Percentiles rank a stretch among this genome's conserved stretches.
Conservation (phyloP, 371 early-diverging fungal species). For the Rhizomucor pusillus region DNA sequence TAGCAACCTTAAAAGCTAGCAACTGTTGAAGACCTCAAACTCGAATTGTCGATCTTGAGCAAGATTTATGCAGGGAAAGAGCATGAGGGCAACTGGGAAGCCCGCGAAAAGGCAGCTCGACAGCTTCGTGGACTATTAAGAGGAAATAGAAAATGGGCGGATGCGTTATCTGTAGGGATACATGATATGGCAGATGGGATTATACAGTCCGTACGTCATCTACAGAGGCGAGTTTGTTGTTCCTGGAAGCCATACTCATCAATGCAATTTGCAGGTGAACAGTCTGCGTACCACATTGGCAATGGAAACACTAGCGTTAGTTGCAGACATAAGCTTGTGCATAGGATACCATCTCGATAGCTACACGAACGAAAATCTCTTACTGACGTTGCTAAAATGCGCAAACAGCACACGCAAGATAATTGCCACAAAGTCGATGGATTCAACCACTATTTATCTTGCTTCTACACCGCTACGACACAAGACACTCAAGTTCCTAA, state of each 20-base stretch:
- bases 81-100: constrained; percentile 11
- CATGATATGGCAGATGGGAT: neutral
- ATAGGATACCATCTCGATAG: constrained; percentile 17
- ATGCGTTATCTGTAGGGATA: neutral
- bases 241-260: neutral
- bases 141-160: neutral
- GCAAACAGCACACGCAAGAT: constrained; percentile 23
- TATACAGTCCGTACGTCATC: neutral
- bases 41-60: constrained; percentile 1
- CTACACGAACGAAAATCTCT: constrained; percentile 23
- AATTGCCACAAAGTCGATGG: constrained; percentile 6
- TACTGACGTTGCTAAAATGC: constrained; percentile 20
- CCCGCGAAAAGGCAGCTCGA: constrained; percentile 2
- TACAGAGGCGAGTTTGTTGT: neutral
- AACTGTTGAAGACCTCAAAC: constrained; percentile 4
- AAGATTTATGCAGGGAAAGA: constrained; percentile 10
- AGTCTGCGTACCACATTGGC: constrained; percentile 32
- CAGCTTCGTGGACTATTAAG: neutral
- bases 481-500: constrained; percentile 14
- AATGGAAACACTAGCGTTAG: constrained; percentile 18
- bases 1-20: neutral
- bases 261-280: neutral
- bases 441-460: constrained; percentile 19
- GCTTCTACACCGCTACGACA: constrained; percentile 15
- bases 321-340: constrained; percentile 15